These are phyloP conservation scores for Alternaria sp. DNA, from an alignment of 2,329 filamentous ascomycete species.

Conservation along the genomic window DNA sequence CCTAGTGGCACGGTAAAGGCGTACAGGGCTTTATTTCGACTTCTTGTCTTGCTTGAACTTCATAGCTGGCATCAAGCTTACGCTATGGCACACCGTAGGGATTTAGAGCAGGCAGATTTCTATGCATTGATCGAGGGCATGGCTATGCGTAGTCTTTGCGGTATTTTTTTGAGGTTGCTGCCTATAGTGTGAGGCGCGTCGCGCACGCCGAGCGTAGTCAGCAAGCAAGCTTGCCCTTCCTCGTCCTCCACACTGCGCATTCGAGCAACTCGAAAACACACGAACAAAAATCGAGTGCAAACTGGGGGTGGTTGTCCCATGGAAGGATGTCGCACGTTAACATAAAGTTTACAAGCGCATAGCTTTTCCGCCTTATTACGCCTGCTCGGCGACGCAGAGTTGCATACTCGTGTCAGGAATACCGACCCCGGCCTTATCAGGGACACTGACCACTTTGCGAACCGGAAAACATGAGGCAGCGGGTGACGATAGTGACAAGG, in stretches of 20 bases:
- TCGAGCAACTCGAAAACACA: background rate
- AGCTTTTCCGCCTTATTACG: background rate
- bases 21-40: conserved; percentile 11
- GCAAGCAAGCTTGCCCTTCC: background rate
- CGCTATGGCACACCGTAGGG: background rate
- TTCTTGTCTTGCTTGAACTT: background rate
- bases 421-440: background rate
- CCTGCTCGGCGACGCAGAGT: background rate
- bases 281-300: background rate
- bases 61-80: background rate
- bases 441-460: conserved; percentile 5
- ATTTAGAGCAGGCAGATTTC: background rate
- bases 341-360: background rate
- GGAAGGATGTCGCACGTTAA: background rate
- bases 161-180: background rate
- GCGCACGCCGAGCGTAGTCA: background rate
- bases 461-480: background rate
- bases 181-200: conserved; percentile 5
- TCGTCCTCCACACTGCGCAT: background rate
- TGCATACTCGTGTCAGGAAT: background rate
- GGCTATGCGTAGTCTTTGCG: background rate
- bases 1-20: background rate
- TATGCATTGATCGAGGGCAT: background rate
- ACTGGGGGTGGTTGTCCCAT: background rate
- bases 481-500: background rate